Conservation (phyloP, 306 rosid genomes). For the Rosa lucieae region DNA sequence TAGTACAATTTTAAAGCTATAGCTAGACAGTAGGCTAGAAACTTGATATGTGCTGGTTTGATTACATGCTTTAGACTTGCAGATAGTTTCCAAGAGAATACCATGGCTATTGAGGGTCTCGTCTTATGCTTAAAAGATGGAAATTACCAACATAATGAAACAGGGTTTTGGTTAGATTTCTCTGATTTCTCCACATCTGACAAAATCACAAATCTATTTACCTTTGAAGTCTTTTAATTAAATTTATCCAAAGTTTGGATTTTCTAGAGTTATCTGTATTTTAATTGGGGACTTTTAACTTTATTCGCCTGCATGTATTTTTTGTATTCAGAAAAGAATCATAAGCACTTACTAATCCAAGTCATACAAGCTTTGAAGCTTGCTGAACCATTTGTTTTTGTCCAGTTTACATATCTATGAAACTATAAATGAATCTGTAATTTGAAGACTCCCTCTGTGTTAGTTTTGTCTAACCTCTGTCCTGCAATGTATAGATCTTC, state of each 20-base stretch:
- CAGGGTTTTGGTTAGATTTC: neutral
- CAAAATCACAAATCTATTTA: neutral
- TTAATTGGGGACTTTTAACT: neutral
- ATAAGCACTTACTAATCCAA: too few relatives aligned
- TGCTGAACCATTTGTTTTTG: neutral
- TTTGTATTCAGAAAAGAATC: neutral
- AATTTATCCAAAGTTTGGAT: neutral
- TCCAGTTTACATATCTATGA: neutral
- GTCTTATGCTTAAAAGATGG: neutral
- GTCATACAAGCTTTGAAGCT: neutral
- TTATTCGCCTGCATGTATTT: neutral
- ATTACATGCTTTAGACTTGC: neutral
- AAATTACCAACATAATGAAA: neutral
- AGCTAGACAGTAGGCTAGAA: neutral
- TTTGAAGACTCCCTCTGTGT: neutral
- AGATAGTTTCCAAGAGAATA: neutral
- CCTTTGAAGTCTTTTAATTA: neutral
- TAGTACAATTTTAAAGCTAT: neutral
- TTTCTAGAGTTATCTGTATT: neutral
- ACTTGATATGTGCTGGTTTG: neutral
- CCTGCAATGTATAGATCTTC: slow-evolving; percentile 59
- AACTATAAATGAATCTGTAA: neutral
- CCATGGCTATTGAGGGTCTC: neutral
- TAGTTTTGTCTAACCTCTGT: slow-evolving; percentile 15
- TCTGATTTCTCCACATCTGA: neutral